Base-by-base conservation (phyloP, 176 grass and related monocot genomes). In the Carex kokanica region DNA sequence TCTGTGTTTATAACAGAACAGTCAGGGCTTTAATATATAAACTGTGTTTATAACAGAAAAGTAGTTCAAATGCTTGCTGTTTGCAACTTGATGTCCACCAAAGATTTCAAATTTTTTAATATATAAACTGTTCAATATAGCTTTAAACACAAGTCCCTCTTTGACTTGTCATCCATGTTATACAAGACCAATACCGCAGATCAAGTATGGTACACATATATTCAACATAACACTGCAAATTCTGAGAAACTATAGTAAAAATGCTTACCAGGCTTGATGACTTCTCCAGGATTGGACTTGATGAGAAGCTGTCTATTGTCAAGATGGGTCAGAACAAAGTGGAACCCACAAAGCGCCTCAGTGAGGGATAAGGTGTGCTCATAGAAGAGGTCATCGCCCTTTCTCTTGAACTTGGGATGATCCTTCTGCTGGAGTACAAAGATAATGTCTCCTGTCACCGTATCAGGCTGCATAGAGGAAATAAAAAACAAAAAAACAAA, bases 401-500 rank as follows among this genome's bases (percentile, higher is more conserved):
- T 94, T 73, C 95, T 82, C 84, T 94, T 94, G 87, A 92, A 94
- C 31, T 97, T 97, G n/a, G 94, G 53, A 72, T 94, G 90, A 18
- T 97, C 95, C 87, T 94, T 97, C 87, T 94, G 90, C 72, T 97
- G 95, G 61, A 94, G 78, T 15, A 97, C 88, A 11, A 97, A 97
- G 54, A 94, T 92, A 53, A 97, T 94, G 78, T 97, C 95, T 87
- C 95, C 95, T 16, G 92, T 94, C 62, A 92, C 87, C 20, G 92
- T 97, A 83, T 97, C 95, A 85, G 95, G 95, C 95, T 97, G 88
- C 81, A 82, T 25, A 49, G 45, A 49, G 2, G 13, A 59, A 6
- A 61, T n/a, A 61, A 61, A 18, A 61, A 4, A 4, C 52, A 81
- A 6, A 32, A 57, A 69, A 43, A 8, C 6, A 1, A 68, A 38